Conservation (phyloP, 768 basidiomycete genomes). For the Sarcomyxa edulis region DNA sequence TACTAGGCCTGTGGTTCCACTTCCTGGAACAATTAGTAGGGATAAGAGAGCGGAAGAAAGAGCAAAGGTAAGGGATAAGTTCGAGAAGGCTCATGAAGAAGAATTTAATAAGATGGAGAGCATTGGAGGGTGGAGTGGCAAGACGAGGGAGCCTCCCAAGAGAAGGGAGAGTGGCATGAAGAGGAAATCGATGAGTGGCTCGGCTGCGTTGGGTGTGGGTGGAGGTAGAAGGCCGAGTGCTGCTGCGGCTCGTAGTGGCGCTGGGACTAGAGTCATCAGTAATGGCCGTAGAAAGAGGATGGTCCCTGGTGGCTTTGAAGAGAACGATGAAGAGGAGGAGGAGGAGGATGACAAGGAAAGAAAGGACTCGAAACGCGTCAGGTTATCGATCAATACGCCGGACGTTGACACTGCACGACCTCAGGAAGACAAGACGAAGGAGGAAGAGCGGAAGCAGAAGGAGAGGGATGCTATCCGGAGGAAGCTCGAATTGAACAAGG, state of each 20-base stretch:
- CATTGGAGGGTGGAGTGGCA: constrained; percentile 42
- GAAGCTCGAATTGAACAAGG: constrained; percentile 62
- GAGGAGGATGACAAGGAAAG: constrained; percentile 31
- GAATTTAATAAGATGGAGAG: constrained; percentile 77
- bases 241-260: constrained; percentile 41
- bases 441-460: constrained; percentile 43
- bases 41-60: no score
- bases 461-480: constrained; percentile 55
- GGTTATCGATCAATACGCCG: no score
- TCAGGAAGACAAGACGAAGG: constrained; percentile 23
- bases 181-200: constrained; percentile 9
- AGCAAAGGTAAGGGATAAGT: constrained; percentile 29
- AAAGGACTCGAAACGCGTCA: constrained; percentile 38
- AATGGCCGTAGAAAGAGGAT: constrained; percentile 35
- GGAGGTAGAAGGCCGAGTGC: constrained; percentile 47
- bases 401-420: constrained; percentile 9
- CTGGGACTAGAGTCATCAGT: constrained; percentile 43
- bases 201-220: constrained; percentile 9
- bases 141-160: constrained; percentile 17
- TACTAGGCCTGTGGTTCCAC: no score
- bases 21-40: background rate
- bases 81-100: constrained; percentile 58
- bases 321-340: constrained; percentile 45
- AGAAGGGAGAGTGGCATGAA: constrained; percentile 11
- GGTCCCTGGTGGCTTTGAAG: constrained; percentile 56